Conservation (phyloP, 2,329 filamentous ascomycete genomes). For the Dothideomycetes sp. region DNA sequence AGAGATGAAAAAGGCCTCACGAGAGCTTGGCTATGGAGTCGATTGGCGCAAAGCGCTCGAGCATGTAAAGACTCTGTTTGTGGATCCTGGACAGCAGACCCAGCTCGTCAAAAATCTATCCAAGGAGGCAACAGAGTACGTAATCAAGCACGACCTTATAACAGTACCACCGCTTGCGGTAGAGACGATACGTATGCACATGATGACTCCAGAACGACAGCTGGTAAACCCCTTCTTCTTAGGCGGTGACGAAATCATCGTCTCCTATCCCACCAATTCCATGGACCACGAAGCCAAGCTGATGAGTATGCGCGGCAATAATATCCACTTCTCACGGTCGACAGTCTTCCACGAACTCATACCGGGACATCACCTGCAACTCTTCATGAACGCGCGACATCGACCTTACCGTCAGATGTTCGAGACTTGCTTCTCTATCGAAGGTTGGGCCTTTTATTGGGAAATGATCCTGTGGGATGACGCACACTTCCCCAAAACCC, state of each 20-base stretch:
- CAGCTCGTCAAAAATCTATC: conserved; percentile 42
- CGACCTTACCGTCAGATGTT: conserved; percentile 42
- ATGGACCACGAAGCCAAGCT: conserved; percentile 46
- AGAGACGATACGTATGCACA: conserved; percentile 44
- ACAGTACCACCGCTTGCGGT: conserved; percentile 44
- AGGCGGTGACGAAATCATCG: conserved; percentile 42
- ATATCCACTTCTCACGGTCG: conserved; percentile 44
- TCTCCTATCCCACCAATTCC: conserved; percentile 43
- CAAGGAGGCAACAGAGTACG: conserved; percentile 41
- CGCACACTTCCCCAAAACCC: conserved; percentile 34
- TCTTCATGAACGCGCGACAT: conserved; percentile 36
- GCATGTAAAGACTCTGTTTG: conserved; percentile 44
- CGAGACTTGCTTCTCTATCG: conserved; percentile 47
- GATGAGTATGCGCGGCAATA: conserved; percentile 52
- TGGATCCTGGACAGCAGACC: conserved; percentile 43
- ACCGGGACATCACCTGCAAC: conserved; percentile 46
- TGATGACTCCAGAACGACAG: conserved; percentile 44
- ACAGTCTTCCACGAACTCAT: conserved; percentile 54
- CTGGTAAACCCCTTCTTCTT: conserved; percentile 50
- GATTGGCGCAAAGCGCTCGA: conserved; percentile 45
- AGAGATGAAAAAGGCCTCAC: conserved; percentile 43
- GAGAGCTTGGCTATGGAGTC: conserved; percentile 34
- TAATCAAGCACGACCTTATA: conserved; percentile 43
- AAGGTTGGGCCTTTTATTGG: conserved; percentile 54
- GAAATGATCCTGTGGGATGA: conserved; percentile 48